phyloP scores from a whole-genome alignment of 495 filamentous ascomycete species.

The Monascus purpureus region DNA sequence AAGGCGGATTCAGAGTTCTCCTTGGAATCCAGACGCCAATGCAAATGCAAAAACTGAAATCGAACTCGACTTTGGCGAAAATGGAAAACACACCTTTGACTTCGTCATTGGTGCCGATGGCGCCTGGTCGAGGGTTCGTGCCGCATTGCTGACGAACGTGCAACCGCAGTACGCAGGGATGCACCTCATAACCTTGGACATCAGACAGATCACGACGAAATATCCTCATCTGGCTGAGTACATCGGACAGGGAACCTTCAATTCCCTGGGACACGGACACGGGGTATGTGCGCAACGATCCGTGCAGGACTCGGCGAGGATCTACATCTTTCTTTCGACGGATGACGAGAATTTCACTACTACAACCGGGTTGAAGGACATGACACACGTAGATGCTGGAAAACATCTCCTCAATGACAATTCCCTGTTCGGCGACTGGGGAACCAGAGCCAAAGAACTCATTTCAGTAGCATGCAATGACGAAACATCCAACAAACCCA shows the following conservation, averaged over 20 bases:
- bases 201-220: slow-evolving; percentile 8
- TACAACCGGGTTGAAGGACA: slow-evolving; percentile 13
- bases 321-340: slow-evolving; percentile 23
- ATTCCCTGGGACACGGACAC: slow-evolving; percentile 13
- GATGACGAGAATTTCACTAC: slow-evolving; percentile 14
- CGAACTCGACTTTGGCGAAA: slow-evolving; percentile 18
- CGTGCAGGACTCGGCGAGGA: slow-evolving; percentile 23
- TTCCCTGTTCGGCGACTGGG: slow-evolving; percentile 20
- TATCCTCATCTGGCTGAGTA: slow-evolving; percentile 15
- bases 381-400: slow-evolving; percentile 12
- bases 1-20: no score
- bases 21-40: background rate
- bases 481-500: slow-evolving; percentile 11
- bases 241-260: slow-evolving; percentile 11
- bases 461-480: slow-evolving; percentile 24
- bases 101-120: slow-evolving; percentile 51
- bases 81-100: slow-evolving; percentile 24
- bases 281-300: slow-evolving; percentile 20
- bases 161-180: slow-evolving; percentile 37
- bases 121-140: slow-evolving; percentile 42
- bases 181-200: slow-evolving; percentile 9
- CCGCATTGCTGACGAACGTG: slow-evolving; percentile 28
- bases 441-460: slow-evolving; percentile 20
- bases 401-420: slow-evolving; percentile 14
- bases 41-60: slow-evolving; percentile 8